These are phyloP conservation scores for Tephrocybe rancida DNA, from an alignment of 768 basidiomycete genomes.

Conservation along the genomic window DNA sequence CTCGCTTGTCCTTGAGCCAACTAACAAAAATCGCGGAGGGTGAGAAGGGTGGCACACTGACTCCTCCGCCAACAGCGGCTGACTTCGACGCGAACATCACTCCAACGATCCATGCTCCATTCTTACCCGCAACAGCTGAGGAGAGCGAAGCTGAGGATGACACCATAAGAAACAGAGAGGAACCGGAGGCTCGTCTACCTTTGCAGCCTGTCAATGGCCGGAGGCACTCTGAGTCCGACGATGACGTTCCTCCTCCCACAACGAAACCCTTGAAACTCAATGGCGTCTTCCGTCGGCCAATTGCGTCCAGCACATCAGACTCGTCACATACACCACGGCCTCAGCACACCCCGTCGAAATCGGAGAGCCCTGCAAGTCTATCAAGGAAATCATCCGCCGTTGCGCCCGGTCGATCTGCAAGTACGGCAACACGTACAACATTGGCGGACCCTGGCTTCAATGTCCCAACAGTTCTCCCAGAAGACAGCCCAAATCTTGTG, in stretches of 20 bases:
- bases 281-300: constrained; percentile 11
- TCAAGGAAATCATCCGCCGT: background rate
- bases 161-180: constrained; percentile 10
- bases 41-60: constrained; percentile 24
- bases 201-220: background rate
- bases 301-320: constrained; percentile 8
- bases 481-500: constrained; percentile 48
- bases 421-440: constrained; percentile 37
- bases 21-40: constrained; percentile 46
- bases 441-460: constrained; percentile 44
- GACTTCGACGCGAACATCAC: constrained; percentile 27
- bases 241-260: background rate
- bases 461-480: constrained; percentile 24
- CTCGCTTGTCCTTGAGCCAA: constrained; percentile 48
- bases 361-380: background rate
- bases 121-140: constrained; percentile 15
- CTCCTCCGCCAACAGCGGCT: constrained; percentile 35
- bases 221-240: background rate
- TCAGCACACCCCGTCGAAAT: background rate
- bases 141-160: constrained; percentile 17
- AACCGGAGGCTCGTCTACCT: background rate
- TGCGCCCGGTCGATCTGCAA: background rate
- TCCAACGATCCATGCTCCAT: constrained; percentile 26
- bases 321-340: constrained; percentile 3
- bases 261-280: constrained; percentile 9